Evolutionary conservation across 1,139 yeast genomes (phyloP), one percentile per base, ranked within the genome.

Genomic region (Taphrina deformans): DNA sequence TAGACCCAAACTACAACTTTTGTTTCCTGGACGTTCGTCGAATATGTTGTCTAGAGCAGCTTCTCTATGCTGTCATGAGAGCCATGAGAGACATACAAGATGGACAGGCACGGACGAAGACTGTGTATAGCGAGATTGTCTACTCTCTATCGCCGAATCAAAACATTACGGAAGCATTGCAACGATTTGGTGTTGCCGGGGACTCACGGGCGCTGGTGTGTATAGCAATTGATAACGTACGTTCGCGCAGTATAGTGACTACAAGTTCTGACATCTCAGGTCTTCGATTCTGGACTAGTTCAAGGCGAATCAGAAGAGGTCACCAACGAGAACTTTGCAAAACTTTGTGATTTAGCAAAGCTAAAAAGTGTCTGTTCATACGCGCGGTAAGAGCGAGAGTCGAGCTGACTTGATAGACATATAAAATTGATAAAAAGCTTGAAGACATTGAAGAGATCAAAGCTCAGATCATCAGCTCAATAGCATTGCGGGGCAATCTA

Each of bases 131-230:
- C 0, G 87, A 84, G 69, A 72, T 82, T 21, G 78, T 84, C 12
- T 79, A 82, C 68, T 78, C 83, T 53, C 73, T 84, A 63, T 80
- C 86, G 1, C 84, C 85, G 0, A 79, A 79, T 29, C 82, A 81
- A 63, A 81, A 81, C 70, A 79, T 79, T 51, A 79, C 81, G 70
- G 84, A 82, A 63, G 80, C 80, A 1, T 73, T 81, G 65, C 76
- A 76, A 67, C 75, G 77, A 67, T 82, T 80, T 72, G 85, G 85
- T 38, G 75, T 82, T 21, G 74, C 77, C 41, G 80, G 79, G 58
- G 75, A 74, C 26, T 70, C 79, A 1, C 70, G 60, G 0, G 72
- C 74, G 1, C 51, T 82, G 6, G 69, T 79, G 14, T 78, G 78
- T 18, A 71, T 81, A 26, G 79, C 79, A 66, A 74, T 82, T 1